phyloP scores from a whole-genome alignment of 169 alveolate species.

The Plasmodium gaboni region DNA sequence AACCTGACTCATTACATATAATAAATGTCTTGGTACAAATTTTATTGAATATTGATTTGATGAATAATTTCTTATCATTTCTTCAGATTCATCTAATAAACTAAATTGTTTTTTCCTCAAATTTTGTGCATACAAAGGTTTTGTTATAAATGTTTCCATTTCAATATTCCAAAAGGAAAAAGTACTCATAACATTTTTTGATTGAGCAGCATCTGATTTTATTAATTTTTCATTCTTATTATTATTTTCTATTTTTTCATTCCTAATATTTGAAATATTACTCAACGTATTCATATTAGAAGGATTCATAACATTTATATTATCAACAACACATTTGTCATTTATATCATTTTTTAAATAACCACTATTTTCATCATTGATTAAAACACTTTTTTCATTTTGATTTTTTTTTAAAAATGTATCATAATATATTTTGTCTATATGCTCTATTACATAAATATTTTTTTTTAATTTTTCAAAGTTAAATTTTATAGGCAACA shows the following conservation, averaged over 20 bases:
- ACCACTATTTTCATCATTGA: background rate
- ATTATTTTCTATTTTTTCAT: background rate
- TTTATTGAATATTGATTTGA: constrained; percentile 56
- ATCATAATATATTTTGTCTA: constrained; percentile 27
- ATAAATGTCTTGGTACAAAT: constrained; percentile 70
- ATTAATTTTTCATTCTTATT: constrained; percentile 24
- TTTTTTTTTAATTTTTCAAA: constrained; percentile 32
- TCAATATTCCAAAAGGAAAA: constrained; percentile 75
- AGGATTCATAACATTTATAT: background rate
- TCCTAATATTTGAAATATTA: background rate
- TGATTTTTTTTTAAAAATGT: background rate
- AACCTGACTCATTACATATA: constrained; percentile 68
- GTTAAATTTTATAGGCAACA: background rate
- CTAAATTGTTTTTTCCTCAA: constrained; percentile 18
- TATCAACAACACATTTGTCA: background rate
- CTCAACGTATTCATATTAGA: background rate
- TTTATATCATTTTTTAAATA: background rate
- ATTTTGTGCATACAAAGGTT: constrained; percentile 60
- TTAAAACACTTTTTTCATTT: background rate
- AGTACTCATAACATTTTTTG: constrained; percentile 13
- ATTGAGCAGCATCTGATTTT: background rate
- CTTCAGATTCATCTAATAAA: constrained; percentile 74
- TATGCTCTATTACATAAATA: constrained; percentile 3
- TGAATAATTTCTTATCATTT: constrained; percentile 62
- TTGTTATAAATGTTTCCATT: constrained; percentile 43